Evolutionary conservation across 805 yeast species (phyloP).

Genomic region (Ogataea pilisensis): DNA sequence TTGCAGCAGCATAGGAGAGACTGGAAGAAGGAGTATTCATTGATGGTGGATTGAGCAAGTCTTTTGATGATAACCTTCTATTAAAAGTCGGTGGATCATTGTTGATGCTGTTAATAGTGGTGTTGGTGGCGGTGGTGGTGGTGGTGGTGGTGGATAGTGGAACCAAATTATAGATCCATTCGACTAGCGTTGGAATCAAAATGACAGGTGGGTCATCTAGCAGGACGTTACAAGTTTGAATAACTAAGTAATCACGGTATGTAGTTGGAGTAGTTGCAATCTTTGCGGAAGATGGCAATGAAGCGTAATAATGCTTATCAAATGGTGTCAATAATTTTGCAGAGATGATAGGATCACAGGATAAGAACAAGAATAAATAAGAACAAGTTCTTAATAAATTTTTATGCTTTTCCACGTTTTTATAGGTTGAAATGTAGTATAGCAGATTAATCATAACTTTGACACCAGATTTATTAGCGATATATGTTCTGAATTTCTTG

Average conservation of each 20-base stretch:
- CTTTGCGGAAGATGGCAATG: conserved; percentile 52
- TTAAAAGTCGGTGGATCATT: conserved; percentile 12
- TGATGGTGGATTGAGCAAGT: conserved; percentile 8
- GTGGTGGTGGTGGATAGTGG: conserved; percentile 30
- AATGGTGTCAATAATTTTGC: conserved; percentile 43
- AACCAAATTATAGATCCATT: conserved; percentile 58
- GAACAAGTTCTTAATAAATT: conserved; percentile 47
- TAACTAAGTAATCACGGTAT: conserved; percentile 58
- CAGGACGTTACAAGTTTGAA: conserved; percentile 46
- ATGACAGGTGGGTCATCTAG: conserved; percentile 31
- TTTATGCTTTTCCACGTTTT: conserved; percentile 34
- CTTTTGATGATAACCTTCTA: conserved; percentile 13
- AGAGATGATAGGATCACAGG: conserved; percentile 33
- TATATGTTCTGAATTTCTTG: conserved; percentile 42
- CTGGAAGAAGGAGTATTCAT: conserved; percentile 29
- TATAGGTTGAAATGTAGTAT: conserved; percentile 53
- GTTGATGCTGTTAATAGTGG: conserved; percentile 1
- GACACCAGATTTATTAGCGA: conserved; percentile 41
- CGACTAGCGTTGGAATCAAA: conserved; percentile 48
- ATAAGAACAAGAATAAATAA: conserved; percentile 48
- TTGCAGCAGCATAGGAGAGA: conserved; percentile 49
- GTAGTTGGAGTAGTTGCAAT: conserved; percentile 38
- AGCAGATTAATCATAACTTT: conserved; percentile 52
- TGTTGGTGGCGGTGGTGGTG: conserved; percentile 1
- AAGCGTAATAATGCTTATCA: conserved; percentile 37